Conservation (phyloP, 2,329 filamentous ascomycete genomes). For the Ampelomyces quisqualis region DNA sequence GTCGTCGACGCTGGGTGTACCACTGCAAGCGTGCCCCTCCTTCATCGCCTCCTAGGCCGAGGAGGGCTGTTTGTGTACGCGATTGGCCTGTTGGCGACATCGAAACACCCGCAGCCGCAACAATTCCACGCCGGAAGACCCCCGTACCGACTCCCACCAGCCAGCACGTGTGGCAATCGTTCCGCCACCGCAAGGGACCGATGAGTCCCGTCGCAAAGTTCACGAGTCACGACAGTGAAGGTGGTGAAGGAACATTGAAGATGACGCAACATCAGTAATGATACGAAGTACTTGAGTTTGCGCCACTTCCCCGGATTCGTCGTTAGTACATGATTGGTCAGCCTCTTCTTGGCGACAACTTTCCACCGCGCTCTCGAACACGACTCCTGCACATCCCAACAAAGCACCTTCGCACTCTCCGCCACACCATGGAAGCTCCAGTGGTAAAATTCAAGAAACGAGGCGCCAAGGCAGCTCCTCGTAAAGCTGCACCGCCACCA, state of each 20-base stretch:
- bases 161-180: no score
- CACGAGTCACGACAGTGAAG: no score
- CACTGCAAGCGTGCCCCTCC: conserved; percentile 22
- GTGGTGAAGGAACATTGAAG: background rate
- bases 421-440: conserved; percentile 45
- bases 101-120: background rate
- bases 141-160: no score
- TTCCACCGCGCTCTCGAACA: conserved; percentile 10
- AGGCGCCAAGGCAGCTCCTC: conserved; percentile 71
- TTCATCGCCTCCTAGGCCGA: conserved; percentile 7
- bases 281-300: background rate
- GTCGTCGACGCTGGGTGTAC: conserved; percentile 10
- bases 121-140: no score
- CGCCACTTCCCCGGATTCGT: conserved; percentile 15
- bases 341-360: conserved; percentile 28
- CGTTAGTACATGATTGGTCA: conserved; percentile 22
- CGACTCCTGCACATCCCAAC: background rate
- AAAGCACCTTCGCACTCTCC: conserved; percentile 2
- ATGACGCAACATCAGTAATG: background rate
- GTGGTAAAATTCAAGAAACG: conserved; percentile 84
- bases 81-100: no score
- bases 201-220: no score
- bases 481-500: conserved; percentile 81
- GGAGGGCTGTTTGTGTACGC: conserved; percentile 18
- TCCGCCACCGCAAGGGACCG: no score